Evolutionary conservation across 1,139 yeast genomes (phyloP).

Genomic region (Geotrichum fermentans): DNA sequence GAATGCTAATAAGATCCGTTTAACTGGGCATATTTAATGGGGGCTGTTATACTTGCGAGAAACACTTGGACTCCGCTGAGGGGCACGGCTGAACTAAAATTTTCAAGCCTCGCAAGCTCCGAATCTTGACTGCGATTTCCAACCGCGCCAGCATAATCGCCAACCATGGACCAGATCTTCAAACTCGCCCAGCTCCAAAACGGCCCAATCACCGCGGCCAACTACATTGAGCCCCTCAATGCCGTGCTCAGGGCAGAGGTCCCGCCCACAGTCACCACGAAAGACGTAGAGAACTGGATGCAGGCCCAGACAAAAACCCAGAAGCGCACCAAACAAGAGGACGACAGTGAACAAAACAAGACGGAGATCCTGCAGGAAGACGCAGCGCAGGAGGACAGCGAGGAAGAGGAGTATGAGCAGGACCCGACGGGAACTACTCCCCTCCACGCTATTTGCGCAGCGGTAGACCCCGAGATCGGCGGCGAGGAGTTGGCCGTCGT

Average conservation of each 20-base stretch:
- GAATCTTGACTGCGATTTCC: too few species aligned
- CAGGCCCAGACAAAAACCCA: background rate
- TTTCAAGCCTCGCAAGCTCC: background rate
- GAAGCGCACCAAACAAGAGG: constrained; percentile 9
- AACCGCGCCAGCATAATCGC: too few species aligned
- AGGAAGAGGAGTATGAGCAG: constrained; percentile 40
- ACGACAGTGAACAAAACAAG: background rate
- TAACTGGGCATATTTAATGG: background rate
- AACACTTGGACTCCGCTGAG: too few species aligned
- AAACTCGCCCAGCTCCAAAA: constrained; percentile 54
- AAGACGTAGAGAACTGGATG: constrained; percentile 50
- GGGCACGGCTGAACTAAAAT: background rate
- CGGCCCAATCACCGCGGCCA: constrained; percentile 50
- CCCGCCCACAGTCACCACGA: constrained; percentile 77
- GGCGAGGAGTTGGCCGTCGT: constrained; percentile 48
- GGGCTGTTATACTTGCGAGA: too few species aligned
- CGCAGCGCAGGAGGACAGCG: constrained; percentile 33
- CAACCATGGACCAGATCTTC: constrained; percentile 41
- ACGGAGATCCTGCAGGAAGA: constrained; percentile 35
- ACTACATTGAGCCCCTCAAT: constrained; percentile 45
- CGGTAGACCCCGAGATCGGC: constrained; percentile 31
- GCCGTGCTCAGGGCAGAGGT: constrained; percentile 55
- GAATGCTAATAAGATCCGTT: too few species aligned
- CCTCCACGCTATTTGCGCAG: constrained; percentile 53
- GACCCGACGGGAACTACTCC: constrained; percentile 64